Evolutionary conservation across 768 basidiomycete species (phyloP), one percentile per base, ranked within the genome.

Genomic region (Tulasnella sp.): DNA sequence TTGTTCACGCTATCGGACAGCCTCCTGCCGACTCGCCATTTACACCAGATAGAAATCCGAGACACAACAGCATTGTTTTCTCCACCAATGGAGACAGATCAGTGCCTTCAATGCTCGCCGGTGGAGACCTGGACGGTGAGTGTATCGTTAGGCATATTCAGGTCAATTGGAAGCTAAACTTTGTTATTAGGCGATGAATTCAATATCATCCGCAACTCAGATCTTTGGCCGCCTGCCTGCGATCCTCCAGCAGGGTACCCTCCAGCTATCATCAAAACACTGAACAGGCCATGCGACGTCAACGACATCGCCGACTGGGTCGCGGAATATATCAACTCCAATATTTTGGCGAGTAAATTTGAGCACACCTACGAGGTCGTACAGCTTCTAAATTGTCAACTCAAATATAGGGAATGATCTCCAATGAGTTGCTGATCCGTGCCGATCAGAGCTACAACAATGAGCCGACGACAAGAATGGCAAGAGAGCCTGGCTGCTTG

Each of bases 221-320:
- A 63, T 1, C 64, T 75, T 3, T 64, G 67, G 19, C 72, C 74
- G 0, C 43, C 38, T 32, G 3, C 29, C 27, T n/a, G 49, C 26
- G 24, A 66, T 29, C 1, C 29, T 3, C 78, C 85, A 3, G 81
- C 79, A 1, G 67, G 64, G 17, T 86, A 86, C 65, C 65, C 69
- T 0, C 73, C 80, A 2, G 80, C 80, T 0, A 56, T 61, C 15
- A 78, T 69, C 67, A 80, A 77, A 60, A 41, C 72, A 3, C 65
- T 84, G 2, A 67, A 75, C 32, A 72, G 71, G 1, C 75, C 73
- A 2, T 79, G 81, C 65, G 81, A 79, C 1, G 82, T 84, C 74
- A 68, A 68, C 0, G 84, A 87, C 67, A 78, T 88, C 8, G 82
- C 80, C 0, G 78, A 85, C 48, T 88, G 86, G 65, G 77, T 88